Base-by-base conservation (phyloP, 1,139 yeast species). In the Zhuliangozyma blackwelliae region DNA sequence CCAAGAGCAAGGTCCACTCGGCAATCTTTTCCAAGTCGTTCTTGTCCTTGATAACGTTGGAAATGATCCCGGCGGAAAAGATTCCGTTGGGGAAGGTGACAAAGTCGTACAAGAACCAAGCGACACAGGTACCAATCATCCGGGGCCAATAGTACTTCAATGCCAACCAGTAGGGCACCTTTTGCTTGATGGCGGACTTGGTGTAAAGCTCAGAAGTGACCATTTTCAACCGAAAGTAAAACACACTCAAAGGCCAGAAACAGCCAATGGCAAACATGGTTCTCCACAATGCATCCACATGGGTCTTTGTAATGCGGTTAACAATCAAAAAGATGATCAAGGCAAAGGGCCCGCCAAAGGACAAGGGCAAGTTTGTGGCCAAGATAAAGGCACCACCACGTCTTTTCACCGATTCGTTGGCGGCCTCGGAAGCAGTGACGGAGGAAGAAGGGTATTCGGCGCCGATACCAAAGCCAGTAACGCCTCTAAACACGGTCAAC, bases 281-380 rank as follows among this genome's bases (percentile, higher is more conserved):
- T 65, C 92, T 77, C 89, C 90, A 83, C 27, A 81, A 59, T 4
- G 81, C 82, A 29, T 68, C 65, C 41, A 69, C 58, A 50, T 78
- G 78, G 7, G 42, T 39, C 3, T 51, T 75, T 27, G 82, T 75
- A 35, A 82, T 81, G 40, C 68, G 65, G 59, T 76, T 70, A 11
- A 83, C 89, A 50, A 84, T 81, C 45, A 83, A 63, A 54, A 83
- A 84, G 30, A 82, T 68, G 39, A 71, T 67, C 38, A 80, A 57
- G n/a, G 88, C 85, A 56, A 84, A 79, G 12, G 92, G 92, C 7
- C 88, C 88, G 40, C 94, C 92, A 34, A 83, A 68, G 4, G 86
- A 68, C 32, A 84, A 62, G 3, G 92, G 92, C 34, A 84, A 63
- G 55, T 84, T 84, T 7, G 92, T 83, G 16, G 79, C 82, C 55